These are phyloP conservation scores for Penicillium lagena DNA, from an alignment of 495 filamentous ascomycete species.

Conservation along the genomic window DNA sequence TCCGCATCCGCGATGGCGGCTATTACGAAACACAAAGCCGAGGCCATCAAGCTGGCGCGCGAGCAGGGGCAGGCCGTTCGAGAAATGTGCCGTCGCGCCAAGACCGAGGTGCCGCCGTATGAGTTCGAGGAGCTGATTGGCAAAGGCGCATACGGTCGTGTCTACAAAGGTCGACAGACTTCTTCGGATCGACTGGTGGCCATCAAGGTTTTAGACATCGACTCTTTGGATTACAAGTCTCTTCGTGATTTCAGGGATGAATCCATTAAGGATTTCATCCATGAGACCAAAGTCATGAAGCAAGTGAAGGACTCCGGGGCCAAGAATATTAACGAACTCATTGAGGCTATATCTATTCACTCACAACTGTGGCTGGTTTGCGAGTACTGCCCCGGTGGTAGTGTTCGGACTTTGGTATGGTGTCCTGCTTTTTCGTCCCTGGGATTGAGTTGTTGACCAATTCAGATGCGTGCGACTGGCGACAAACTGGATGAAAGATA, in stretches of 20 bases:
- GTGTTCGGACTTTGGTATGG: constrained; percentile 78
- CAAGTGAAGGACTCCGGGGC: constrained; percentile 77
- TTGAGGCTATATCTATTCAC: constrained; percentile 81
- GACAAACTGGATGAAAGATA: constrained; percentile 77
- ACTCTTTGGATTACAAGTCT: constrained; percentile 67
- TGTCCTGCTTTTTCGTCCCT: background rate
- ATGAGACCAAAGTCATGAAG: constrained; percentile 82
- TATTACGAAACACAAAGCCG: constrained; percentile 42
- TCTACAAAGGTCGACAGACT: constrained; percentile 71
- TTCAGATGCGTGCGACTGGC: constrained; percentile 53
- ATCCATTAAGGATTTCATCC: constrained; percentile 77
- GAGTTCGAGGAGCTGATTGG: constrained; percentile 85
- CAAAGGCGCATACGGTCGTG: constrained; percentile 91
- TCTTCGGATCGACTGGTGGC: constrained; percentile 66
- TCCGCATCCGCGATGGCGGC: constrained; percentile 41
- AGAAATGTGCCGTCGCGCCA: constrained; percentile 43
- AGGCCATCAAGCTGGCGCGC: constrained; percentile 43
- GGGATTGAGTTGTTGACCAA: background rate
- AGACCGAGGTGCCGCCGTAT: constrained; percentile 53
- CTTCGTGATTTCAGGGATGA: constrained; percentile 67
- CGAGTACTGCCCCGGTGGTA: constrained; percentile 92
- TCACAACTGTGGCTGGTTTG: constrained; percentile 92
- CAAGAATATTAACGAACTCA: constrained; percentile 83
- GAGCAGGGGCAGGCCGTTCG: constrained; percentile 42
- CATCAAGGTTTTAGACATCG: constrained; percentile 94